Evolutionary conservation across 1,139 yeast species (phyloP).

Genomic region (Lodderomyces parapsilosis): DNA sequence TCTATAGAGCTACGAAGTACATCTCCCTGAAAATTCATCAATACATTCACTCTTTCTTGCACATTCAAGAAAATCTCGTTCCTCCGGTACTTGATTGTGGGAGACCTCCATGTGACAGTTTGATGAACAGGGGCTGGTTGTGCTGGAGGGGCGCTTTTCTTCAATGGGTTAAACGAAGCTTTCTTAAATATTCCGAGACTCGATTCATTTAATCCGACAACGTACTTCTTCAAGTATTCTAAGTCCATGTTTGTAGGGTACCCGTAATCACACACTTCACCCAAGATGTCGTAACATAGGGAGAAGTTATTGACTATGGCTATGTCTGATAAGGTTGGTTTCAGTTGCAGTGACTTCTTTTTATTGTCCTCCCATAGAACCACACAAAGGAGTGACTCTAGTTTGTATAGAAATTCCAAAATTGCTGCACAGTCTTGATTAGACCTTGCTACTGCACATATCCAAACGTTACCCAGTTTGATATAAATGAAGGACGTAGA

Average conservation of each 20-base stretch:
- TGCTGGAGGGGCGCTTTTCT: constrained; percentile 12
- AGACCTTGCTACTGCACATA: constrained; percentile 84
- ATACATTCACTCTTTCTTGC: constrained; percentile 68
- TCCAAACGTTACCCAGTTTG: constrained; percentile 66
- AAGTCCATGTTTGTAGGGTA: constrained; percentile 73
- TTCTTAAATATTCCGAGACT: constrained; percentile 24
- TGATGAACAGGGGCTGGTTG: neutral
- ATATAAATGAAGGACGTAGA: constrained; percentile 89
- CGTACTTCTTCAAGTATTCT: constrained; percentile 27
- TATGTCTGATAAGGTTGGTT: constrained; percentile 25
- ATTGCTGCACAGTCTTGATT: constrained; percentile 83
- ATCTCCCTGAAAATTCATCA: constrained; percentile 60
- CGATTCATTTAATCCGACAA: constrained; percentile 20
- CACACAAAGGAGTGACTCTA: constrained; percentile 45
- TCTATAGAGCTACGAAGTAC: constrained; percentile 72
- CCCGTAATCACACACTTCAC: constrained; percentile 79
- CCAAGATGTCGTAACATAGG: constrained; percentile 71
- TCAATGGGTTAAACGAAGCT: constrained; percentile 8
- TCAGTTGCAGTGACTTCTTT: constrained; percentile 2
- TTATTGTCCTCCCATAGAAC: constrained; percentile 18
- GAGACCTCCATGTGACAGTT: constrained; percentile 62
- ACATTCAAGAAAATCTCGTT: constrained; percentile 81
- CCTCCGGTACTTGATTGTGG: constrained; percentile 73
- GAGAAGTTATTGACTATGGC: constrained; percentile 53
- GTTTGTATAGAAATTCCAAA: constrained; percentile 71